Conservation (phyloP, 768 basidiomycete species). For the Tulasnella sp. region DNA sequence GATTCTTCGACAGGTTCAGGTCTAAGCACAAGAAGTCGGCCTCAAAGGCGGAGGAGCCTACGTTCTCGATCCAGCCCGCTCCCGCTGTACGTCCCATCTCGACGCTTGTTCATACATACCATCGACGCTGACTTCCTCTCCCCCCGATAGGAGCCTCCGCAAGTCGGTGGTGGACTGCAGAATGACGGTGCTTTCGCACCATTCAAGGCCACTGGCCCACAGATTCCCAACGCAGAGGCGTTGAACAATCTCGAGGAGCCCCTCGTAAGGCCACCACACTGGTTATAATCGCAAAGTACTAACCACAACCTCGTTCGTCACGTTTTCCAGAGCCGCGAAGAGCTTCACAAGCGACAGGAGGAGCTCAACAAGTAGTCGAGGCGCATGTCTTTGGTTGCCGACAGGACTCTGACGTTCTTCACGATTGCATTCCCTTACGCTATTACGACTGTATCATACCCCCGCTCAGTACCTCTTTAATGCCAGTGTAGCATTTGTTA, state of each 20-base stretch:
- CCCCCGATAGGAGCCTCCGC: slow-evolving; percentile 14
- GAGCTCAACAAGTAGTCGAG: slow-evolving; percentile 21
- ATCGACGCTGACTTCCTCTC: background rate
- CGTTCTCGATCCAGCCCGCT: slow-evolving; percentile 25
- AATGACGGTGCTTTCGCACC: slow-evolving; percentile 21
- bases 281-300: background rate
- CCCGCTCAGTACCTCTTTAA: background rate
- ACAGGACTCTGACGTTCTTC: background rate
- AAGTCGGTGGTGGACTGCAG: slow-evolving; percentile 21
- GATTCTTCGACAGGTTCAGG: slow-evolving; percentile 4
- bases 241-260: slow-evolving; percentile 18
- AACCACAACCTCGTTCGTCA: background rate
- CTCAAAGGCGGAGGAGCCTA: slow-evolving; percentile 10
- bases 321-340: slow-evolving; percentile 14
- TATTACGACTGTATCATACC: background rate
- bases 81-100: background rate
- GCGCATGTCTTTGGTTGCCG: background rate
- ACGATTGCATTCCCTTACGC: background rate
- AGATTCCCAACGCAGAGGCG: slow-evolving; percentile 10
- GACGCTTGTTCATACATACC: background rate
- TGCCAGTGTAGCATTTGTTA: background rate
- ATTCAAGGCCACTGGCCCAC: slow-evolving; percentile 14
- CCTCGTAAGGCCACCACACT: background rate
- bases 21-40: slow-evolving; percentile 9
- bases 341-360: slow-evolving; percentile 14